Evolutionary conservation across 108 stramenopile species (phyloP), one percentile per base, ranked within the genome.

Genomic region (Cyclotella atomus): DNA sequence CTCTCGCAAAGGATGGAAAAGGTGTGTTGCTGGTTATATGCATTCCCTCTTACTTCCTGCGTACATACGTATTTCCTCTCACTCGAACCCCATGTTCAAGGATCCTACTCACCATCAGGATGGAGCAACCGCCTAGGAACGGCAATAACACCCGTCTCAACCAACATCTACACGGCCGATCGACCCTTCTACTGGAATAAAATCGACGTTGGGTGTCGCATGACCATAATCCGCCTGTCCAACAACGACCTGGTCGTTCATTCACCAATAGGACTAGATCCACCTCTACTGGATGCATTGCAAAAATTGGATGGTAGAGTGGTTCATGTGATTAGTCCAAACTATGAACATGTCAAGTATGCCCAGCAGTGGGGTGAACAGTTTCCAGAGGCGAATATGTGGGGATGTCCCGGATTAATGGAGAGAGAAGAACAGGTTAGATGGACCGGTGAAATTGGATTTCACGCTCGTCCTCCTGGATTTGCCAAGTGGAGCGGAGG

Each of bases 281-380:
- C 44, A 7, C 68, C 79, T 24, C 60, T 91, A 15, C 57, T 84
- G 36, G 67, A 79, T 10, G 83, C 87, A 0, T 28, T 92, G 10
- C 65, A 83, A 0, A 79, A 82, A 32, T 52, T 95, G 27, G 20
- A 57, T 32, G 92, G 92, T 0, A 81, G 19, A n/a, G 89, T 95
- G 4, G 73, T 74, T 38, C 88, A 95, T 65, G 79, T 91, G 24
- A 87, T 95, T 10, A 87, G 88, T 14, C 90, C 94, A 12, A 95
- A 95, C 65, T 95, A 92, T 62, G 94, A 95, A 55, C 94, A 95
- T 74, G 68, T 95, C 30, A 95, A 92, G 41, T 95, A 71, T 80
- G 91, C 89, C 21, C 15, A 68, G 9, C 71, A 85, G 35, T 95
- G 94, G 94, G 71, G 65, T 23, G 24, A 79, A 36, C 77, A 65